These are phyloP conservation scores for Coemansia javaensis DNA, from an alignment of 192 early-diverging fungal genomes.

Conservation along the genomic window DNA sequence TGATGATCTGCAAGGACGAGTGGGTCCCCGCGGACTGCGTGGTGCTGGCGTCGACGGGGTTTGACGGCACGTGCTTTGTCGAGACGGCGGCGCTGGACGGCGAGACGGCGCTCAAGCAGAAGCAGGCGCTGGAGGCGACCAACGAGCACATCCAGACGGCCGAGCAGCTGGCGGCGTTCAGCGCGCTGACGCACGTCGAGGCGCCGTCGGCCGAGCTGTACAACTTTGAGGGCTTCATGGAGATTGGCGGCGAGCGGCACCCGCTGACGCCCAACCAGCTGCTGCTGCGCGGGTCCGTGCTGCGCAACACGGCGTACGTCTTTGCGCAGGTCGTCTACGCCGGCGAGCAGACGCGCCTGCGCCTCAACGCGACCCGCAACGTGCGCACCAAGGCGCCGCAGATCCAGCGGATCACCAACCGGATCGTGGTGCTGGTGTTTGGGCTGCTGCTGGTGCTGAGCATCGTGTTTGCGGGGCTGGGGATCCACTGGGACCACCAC, in stretches of 20 bases:
- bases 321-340: conserved; percentile 73
- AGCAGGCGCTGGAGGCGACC: conserved; percentile 63
- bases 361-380: conserved; percentile 66
- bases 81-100: conserved; percentile 86
- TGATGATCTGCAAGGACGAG: conserved; percentile 71
- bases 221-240: conserved; percentile 76
- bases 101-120: conserved; percentile 85
- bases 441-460: conserved; percentile 55
- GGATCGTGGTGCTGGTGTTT: conserved; percentile 69
- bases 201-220: conserved; percentile 74
- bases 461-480: conserved; percentile 51
- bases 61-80: conserved; percentile 75
- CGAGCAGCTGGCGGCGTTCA: conserved; percentile 45
- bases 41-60: conserved; percentile 62
- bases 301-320: conserved; percentile 77
- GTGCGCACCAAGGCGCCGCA: conserved; percentile 69
- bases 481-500: conserved; percentile 47
- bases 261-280: conserved; percentile 77
- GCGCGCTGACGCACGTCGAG: conserved; percentile 60
- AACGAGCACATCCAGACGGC: conserved; percentile 48
- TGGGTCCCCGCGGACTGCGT: conserved; percentile 80
- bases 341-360: conserved; percentile 65
- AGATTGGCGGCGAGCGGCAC: conserved; percentile 52
- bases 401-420: conserved; percentile 73
- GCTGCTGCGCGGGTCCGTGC: conserved; percentile 76